Evolutionary conservation across 345 rosid genomes (phyloP), one percentile per base, ranked within the genome.

Genomic region (Citropsis articulata): DNA sequence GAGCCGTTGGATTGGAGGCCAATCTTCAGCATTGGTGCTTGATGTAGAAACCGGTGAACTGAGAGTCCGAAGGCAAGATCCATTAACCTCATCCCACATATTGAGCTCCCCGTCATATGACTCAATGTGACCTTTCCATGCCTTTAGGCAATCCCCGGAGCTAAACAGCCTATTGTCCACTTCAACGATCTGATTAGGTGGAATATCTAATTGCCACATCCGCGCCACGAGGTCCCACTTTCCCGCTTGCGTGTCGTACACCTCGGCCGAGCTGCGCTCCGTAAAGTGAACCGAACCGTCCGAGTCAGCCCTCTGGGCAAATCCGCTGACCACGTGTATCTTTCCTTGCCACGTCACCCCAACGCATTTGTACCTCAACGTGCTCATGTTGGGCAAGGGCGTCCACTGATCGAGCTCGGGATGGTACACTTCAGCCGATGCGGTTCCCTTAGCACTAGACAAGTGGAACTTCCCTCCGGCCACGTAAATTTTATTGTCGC

Each of bases 121-220:
- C 14, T 88, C 91, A 2, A 91, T 87, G 73, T 83, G 89, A 18
- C 92, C 91, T 79, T 91, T 91, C 90, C 95, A 89, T 0, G 88
- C 79, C 2, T 85, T 84, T 19, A 91, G 76, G 74, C 91, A 89
- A 28, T 91, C 95, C 0, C 91, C 92, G 0, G 90, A 88, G 83
- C 90, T 91, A n/a, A 85, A 87, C 4, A 89, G 73, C 69, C 66
- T 83, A 10, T 81, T 84, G 7, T 83, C 69, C 22, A 87, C 67
- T 0, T 56, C 84, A 3, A 87, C 90, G 16, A 88, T 88, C 62
- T 86, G 91, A 74, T 89, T 85, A 7, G 95, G 93, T 18, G 91
- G 95, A 0, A 88, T 82, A 22, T 91, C 93, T 2, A 89, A 31
- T 30, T 87, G 90, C 95, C 95, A 88, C 92, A 89, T 91, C 75